A percentile compares a stretch with the other conserved stretches of the same genome.
These are phyloP conservation scores for Colletotrichum cereale DNA, from an alignment of 2,329 filamentous ascomycete genomes.

Conservation along the genomic window DNA sequence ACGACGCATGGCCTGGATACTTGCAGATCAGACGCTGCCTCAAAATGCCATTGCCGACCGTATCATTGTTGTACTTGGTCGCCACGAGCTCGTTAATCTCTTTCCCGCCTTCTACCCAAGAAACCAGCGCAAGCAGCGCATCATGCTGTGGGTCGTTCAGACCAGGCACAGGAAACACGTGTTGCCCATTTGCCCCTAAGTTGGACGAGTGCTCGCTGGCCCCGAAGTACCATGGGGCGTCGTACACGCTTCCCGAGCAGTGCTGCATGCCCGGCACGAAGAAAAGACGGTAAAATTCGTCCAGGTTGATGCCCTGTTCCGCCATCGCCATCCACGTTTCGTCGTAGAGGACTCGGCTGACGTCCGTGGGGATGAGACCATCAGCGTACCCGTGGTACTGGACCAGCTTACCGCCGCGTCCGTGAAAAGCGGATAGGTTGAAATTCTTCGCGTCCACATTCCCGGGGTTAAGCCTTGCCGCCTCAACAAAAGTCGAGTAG, in stretches of 20 bases:
- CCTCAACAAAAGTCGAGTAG: conserved; percentile 44
- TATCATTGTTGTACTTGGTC: conserved; percentile 42
- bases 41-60: conserved; percentile 5
- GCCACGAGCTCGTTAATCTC: conserved; percentile 50
- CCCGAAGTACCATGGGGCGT: conserved; percentile 53
- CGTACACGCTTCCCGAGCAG: conserved; percentile 51
- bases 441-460: conserved; percentile 55
- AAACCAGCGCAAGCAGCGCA: conserved; percentile 51
- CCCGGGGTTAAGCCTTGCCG: conserved; percentile 50
- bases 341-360: conserved; percentile 62
- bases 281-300: conserved; percentile 64
- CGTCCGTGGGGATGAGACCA: conserved; percentile 57
- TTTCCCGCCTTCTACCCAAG: conserved; percentile 52
- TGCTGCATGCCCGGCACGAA: conserved; percentile 64
- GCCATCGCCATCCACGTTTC: conserved; percentile 59
- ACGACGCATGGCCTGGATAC: conserved; percentile 14
- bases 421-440: conserved; percentile 54
- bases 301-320: conserved; percentile 41
- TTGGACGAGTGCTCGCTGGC: conserved; percentile 45
- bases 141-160: conserved; percentile 52
- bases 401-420: conserved; percentile 58
- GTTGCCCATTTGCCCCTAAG: conserved; percentile 43
- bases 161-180: conserved; percentile 51
- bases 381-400: conserved; percentile 61
- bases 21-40: conserved; percentile 23